Base-by-base conservation (phyloP, 1,139 yeast species). In the Candida pseudocylindracea region DNA sequence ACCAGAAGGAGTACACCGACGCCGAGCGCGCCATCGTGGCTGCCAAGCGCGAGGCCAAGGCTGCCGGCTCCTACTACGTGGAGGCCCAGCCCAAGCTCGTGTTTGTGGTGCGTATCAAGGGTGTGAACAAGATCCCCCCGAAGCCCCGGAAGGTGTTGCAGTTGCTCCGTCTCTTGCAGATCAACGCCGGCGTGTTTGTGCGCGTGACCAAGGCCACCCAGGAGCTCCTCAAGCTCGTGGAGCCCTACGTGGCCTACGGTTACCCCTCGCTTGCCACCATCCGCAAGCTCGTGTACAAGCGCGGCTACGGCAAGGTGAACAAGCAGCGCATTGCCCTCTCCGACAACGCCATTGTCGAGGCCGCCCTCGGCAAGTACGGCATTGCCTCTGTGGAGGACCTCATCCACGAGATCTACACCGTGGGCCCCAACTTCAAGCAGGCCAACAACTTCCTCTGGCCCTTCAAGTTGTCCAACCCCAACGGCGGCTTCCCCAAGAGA, bases 381-480 rank as follows among this genome's bases (percentile, higher is more conserved):
- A 80, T 88, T 61, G 71, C 72, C 60, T 85, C 93, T 49, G 61
- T 88, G 50, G 98, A 88, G 67, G 98, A 88, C 63, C 73, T 88
- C 67, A 80, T 88, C 64, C 98, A 88, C 78, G 98, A 88, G 72
- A 80, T 88, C 55, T 76, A 70, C 79, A 78, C 96, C 45, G 95
- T 85, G 59, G 96, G 96, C 59, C 95, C 96, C 61, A 81, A 83
- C 88, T 88, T 88, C 85, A 88, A 88, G 74, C 96, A 88, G 72
- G 98, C 83, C 53, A 79, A 81, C 83, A 88, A 88, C 95, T 88
- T 88, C 73, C 72, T 88, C 67, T 88, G 96, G 95, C 98, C 98
- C 67, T 88, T 88, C 93, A 79, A 85, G 74, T 78, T 88, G 59
- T 83, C 96, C 54, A 83, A 81, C 76, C 98, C 98, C 60, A 72